Conservation (phyloP, 2,329 filamentous ascomycete genomes). For the Bertia moriformis region DNA sequence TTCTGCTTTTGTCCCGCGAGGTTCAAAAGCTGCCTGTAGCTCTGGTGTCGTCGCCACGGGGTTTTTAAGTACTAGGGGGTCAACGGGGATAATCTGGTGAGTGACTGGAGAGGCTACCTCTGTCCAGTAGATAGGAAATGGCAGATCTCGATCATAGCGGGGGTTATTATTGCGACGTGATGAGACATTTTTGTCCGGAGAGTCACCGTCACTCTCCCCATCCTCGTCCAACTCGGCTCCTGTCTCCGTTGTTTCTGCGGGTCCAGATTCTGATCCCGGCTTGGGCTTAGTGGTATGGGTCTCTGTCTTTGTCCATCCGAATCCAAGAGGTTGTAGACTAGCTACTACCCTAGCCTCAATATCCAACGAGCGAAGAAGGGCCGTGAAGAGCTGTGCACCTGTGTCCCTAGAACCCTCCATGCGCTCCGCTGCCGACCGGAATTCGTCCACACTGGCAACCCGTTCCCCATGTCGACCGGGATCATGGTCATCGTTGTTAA, state of each 20-base stretch:
- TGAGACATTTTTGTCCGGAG: not conserved
- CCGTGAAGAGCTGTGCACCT: constrained; percentile 52
- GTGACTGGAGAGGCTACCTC: constrained; percentile 49
- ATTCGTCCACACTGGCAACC: constrained; percentile 31
- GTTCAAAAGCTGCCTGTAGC: constrained; percentile 43
- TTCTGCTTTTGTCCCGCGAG: constrained; percentile 42
- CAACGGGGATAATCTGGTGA: constrained; percentile 43
- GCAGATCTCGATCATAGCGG: constrained; percentile 42
- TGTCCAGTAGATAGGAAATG: constrained; percentile 51
- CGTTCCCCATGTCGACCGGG: constrained; percentile 40
- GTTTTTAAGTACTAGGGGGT: constrained; percentile 34
- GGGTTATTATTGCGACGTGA: constrained; percentile 14
- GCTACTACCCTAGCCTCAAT: constrained; percentile 46
- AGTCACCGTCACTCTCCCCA: not conserved
- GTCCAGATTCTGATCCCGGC: constrained; percentile 39
- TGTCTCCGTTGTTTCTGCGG: not conserved
- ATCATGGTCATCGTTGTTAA: constrained; percentile 31
- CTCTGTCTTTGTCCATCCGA: constrained; percentile 51
- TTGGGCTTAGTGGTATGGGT: constrained; percentile 43
- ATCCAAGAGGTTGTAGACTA: constrained; percentile 47
- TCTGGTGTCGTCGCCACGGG: constrained; percentile 42
- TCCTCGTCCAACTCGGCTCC: not conserved
- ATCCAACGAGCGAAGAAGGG: constrained; percentile 42
- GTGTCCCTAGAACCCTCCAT: constrained; percentile 47
- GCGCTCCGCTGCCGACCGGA: constrained; percentile 33